Percentiles rank a stretch among this genome's conserved stretches.
phyloP scores from a whole-genome alignment of 139 green algal genomes.

The Desmodesmus armatus region DNA sequence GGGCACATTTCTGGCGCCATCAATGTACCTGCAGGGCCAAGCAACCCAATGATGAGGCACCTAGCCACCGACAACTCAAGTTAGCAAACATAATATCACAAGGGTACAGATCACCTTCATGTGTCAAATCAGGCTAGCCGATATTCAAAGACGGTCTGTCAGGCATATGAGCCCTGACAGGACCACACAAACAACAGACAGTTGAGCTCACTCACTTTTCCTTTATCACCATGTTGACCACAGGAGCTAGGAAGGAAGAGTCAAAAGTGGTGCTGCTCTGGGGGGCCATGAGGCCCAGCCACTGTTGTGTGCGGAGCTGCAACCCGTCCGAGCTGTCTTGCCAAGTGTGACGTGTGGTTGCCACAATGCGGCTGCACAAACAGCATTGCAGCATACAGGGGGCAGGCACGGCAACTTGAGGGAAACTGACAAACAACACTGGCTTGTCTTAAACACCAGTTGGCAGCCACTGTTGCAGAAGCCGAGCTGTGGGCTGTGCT shows the following conservation, averaged over 20 bases:
- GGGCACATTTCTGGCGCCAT: background rate
- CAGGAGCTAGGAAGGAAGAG: background rate
- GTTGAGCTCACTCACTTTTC: too few species aligned
- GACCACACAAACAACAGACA: background rate
- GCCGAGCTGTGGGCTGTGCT: too few species aligned
- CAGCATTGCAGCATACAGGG: background rate
- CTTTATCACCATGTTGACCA: background rate
- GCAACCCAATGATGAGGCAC: too few species aligned
- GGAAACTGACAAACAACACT: too few species aligned
- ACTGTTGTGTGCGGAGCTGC: background rate
- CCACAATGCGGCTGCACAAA: background rate
- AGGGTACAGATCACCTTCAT: background rate
- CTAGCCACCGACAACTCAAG: background rate
- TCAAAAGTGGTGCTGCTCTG: slow-evolving; percentile 15
- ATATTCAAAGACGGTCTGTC: slow-evolving; percentile 5
- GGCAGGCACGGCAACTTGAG: background rate
- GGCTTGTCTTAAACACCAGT: too few species aligned
- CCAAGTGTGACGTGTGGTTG: slow-evolving; percentile 15
- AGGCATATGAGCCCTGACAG: too few species aligned
- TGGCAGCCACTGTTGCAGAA: too few species aligned
- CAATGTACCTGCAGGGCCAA: too few species aligned
- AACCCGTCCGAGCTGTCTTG: background rate
- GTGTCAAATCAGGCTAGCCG: background rate
- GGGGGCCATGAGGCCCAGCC: background rate
- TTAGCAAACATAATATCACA: background rate